Evolutionary conservation across 2,329 filamentous ascomycete genomes (phyloP), one percentile per base, ranked within the genome.

Genomic region (Fusarium sp.): DNA sequence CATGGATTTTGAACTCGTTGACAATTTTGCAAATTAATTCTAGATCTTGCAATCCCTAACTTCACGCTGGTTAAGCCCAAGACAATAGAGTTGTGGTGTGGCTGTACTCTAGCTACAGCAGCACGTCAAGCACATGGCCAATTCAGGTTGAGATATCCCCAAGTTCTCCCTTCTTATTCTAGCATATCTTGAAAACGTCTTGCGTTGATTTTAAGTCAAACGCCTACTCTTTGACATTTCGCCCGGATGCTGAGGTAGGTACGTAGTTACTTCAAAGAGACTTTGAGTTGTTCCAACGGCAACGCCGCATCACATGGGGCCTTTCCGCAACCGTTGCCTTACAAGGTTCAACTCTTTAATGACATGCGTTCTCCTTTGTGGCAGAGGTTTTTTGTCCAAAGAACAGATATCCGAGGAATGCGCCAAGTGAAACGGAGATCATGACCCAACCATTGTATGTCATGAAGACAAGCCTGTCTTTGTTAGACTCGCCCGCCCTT

Each of bases 371-470:
- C 68, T 94, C 91, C 85, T 97, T 98, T 29, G 91, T 91, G 10
- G 91, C 88, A 56, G 89, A 87, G 2, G 90, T 89, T 57, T 86
- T 84, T 59, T 89, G 87, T 18, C 93, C 92, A 82, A 98, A 99
- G 46, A 91, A 75, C 65, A 97, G 79, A 78, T 97, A 98, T 45
- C 96, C 96, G 46, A 97, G 81, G 72, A 97, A 97, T 0, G 95
- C 95, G 18, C 96, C 96, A 12, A 97, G 84, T 1, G 92, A 92
- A 18, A 98, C 95, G 5, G 95, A 89, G 72, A 97, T 82, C 96
- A 99, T 99, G 73, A 99, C 90, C 91, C 93, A 97, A 60, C 96
- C 96, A 77, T 99, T 99, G 83, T 99, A 99, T n/a, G 96, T 99
- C 96, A 99, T 99, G 82, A 99, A 99, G 24, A 99, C 83, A 66